Evolutionary conservation across 2,329 filamentous ascomycete species (phyloP).

Genomic region (Ophiostoma tasmaniense): DNA sequence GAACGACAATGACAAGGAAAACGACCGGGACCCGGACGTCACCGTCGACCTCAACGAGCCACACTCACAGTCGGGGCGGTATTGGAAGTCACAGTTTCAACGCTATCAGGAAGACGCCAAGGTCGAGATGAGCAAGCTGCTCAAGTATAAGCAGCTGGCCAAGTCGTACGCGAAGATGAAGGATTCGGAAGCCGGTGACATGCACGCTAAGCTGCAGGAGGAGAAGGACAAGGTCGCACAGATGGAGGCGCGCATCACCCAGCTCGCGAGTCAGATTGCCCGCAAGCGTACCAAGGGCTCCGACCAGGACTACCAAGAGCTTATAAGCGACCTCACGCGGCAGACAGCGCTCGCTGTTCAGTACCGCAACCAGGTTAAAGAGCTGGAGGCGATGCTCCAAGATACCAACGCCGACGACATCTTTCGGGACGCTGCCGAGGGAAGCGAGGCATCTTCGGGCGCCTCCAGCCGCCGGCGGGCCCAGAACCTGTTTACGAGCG

Average conservation of each 20-base stretch:
- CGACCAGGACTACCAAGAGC: constrained; percentile 37
- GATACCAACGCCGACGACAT: constrained; percentile 22
- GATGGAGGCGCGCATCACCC: constrained; percentile 55
- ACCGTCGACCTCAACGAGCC: constrained; percentile 67
- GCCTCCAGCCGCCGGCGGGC: background rate
- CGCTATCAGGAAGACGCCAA: constrained; percentile 64
- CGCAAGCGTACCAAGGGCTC: constrained; percentile 30
- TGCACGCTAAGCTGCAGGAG: constrained; percentile 57
- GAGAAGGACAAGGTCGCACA: constrained; percentile 56
- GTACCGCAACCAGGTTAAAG: constrained; percentile 51
- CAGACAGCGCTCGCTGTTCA: constrained; percentile 50
- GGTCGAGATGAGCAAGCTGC: constrained; percentile 65
- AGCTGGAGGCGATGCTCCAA: constrained; percentile 45
- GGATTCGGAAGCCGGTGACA: constrained; percentile 59
- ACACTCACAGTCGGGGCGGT: constrained; percentile 64
- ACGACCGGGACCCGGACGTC: constrained; percentile 44
- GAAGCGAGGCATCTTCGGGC: background rate
- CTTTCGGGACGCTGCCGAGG: background rate
- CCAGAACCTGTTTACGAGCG: constrained; percentile 23
- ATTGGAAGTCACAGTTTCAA: constrained; percentile 73
- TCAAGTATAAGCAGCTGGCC: constrained; percentile 70
- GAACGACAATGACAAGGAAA: constrained; percentile 21
- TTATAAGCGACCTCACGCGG: constrained; percentile 46
- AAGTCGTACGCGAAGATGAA: constrained; percentile 73
- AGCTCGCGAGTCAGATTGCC: constrained; percentile 50